phyloP scores from a whole-genome alignment of 2,329 filamentous ascomycete genomes.

The Fusarium protoensiforme region DNA sequence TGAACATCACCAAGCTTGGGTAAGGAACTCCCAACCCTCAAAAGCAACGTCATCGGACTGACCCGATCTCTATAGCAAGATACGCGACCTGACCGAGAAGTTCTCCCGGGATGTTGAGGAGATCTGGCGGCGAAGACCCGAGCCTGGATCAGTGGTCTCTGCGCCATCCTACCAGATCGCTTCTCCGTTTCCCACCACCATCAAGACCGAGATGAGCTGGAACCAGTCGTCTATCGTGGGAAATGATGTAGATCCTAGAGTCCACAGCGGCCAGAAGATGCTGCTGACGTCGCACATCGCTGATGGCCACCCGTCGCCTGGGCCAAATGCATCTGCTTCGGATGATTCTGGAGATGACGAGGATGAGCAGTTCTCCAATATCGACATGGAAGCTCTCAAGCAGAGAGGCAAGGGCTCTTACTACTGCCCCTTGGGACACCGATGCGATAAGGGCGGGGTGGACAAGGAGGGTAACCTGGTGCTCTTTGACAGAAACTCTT shows the following conservation, averaged over 20 bases:
- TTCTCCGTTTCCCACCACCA: constrained; percentile 38
- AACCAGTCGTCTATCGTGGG: constrained; percentile 22
- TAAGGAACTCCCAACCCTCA: constrained; percentile 34
- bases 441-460: constrained; percentile 55
- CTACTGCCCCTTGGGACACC: constrained; percentile 48
- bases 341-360: constrained; percentile 47
- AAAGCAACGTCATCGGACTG: constrained; percentile 17
- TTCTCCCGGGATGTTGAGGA: constrained; percentile 50
- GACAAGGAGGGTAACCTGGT: constrained; percentile 52
- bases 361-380: constrained; percentile 49
- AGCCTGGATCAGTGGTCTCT: constrained; percentile 18
- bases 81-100: constrained; percentile 47
- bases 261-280: constrained; percentile 36
- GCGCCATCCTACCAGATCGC: constrained; percentile 32
- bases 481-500: constrained; percentile 55
- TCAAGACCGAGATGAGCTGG: constrained; percentile 36
- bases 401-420: constrained; percentile 54
- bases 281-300: constrained; percentile 36
- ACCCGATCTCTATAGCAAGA: constrained; percentile 43
- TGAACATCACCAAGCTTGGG: constrained; percentile 48
- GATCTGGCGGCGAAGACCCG: constrained; percentile 42
- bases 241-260: constrained; percentile 35
- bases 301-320: constrained; percentile 20
- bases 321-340: constrained; percentile 40
- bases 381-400: constrained; percentile 53